Base-by-base conservation (phyloP, 1,284 basidiomycete genomes). In the Puccinia horiana region DNA sequence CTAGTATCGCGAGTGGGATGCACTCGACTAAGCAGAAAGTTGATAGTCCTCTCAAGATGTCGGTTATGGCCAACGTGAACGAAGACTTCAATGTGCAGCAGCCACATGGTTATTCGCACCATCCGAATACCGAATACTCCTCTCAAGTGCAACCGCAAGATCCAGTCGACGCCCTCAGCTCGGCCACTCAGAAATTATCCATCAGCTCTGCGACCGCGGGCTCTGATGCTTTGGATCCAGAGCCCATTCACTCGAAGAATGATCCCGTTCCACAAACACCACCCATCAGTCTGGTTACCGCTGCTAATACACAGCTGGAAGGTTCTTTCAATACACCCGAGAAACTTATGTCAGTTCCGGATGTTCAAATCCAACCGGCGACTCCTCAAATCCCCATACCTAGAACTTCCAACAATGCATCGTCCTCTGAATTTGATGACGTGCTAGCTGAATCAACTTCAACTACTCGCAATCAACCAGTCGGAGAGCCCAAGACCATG, bases 281-380 rank as follows among this genome's bases (percentile, higher is more conserved):
- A 32, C 61, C 49, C 16, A 52, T 44, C 42, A 35, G 47, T 77
- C 4, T 52, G 8, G 61, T 12, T 32, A 23, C 32, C n/a, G 44
- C 73, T 75, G 26, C 42, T 47, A 58, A 40, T 49, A 18, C 23
- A 44, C 44, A 44, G 16, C 35, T 40, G n/a, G 63, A 18, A 29
- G 16, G 26, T 26, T 65, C 76, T 18, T 65, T 61, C 23, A 44
- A 23, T 54, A 63, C 54, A 29, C 61, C 79, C 3, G 56, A 74
- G 29, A 81, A 73, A 40, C 32, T 54, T 11, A 74, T 75, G 58
- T 32, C 52, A 26, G 79, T 81, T n/a, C 79, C 79, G 11, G 79
- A 72, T 65, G 70, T 81, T 52, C 69, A 73, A 37, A 75, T 81
- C 23, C 79, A 74, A 63, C 79, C 79, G 4, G 79, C 79, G 26